phyloP scores from a whole-genome alignment of 108 stramenopile species.

The Bacterosira constricta region DNA sequence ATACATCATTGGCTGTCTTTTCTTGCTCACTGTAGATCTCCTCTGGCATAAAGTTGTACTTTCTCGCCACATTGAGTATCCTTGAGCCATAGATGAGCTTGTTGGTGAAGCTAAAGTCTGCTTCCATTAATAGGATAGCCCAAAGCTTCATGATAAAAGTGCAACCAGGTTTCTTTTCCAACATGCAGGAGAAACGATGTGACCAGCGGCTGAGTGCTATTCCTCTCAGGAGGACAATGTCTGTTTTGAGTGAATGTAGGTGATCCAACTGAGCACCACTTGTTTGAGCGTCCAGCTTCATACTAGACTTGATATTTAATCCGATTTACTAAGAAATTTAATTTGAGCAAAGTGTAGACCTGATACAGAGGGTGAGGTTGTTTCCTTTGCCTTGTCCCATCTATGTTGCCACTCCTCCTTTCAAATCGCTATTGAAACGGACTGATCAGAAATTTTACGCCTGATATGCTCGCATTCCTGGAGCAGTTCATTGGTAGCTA shows the following conservation, averaged over 20 bases:
- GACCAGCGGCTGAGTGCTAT: background rate
- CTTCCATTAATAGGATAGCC: constrained; percentile 7
- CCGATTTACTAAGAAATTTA: background rate
- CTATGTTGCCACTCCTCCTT: background rate
- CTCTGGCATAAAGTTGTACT: constrained; percentile 16
- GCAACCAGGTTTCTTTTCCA: background rate
- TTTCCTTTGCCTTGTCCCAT: background rate
- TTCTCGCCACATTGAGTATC: constrained; percentile 3
- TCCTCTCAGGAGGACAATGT: background rate
- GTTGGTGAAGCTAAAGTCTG: constrained; percentile 9
- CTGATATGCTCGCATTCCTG: background rate
- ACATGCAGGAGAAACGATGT: background rate
- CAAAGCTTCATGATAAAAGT: background rate
- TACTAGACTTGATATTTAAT: too few relatives aligned
- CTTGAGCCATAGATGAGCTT: constrained; percentile 11
- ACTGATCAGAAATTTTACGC: background rate
- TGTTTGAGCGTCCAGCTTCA: too few relatives aligned
- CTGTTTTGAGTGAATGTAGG: background rate
- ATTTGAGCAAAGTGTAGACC: constrained; percentile 16
- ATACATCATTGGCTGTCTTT: constrained; percentile 9
- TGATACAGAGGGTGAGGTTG: constrained; percentile 1
- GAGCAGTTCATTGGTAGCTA: constrained; percentile 2
- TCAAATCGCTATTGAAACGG: background rate
- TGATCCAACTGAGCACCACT: too few relatives aligned
- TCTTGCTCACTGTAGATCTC: constrained; percentile 20